These are phyloP conservation scores for Colletotrichum spaethianum DNA, from an alignment of 2,329 filamentous ascomycete genomes.

Conservation along the genomic window DNA sequence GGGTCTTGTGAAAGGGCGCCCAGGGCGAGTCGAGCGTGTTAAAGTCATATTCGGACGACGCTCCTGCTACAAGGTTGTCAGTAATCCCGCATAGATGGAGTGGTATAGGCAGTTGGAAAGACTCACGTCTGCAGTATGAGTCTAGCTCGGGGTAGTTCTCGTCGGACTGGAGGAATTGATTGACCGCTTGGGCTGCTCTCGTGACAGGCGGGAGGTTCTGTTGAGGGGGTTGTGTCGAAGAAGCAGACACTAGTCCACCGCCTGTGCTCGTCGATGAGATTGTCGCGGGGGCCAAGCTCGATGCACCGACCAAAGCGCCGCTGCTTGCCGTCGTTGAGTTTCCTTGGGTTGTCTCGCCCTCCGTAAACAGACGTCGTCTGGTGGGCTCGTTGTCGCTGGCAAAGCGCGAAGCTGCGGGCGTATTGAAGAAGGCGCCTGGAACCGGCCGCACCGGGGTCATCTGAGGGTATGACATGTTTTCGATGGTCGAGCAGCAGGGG, in stretches of 20 bases:
- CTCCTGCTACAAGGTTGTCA: slow-evolving; percentile 76
- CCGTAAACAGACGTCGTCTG: slow-evolving; percentile 66
- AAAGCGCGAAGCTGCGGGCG: slow-evolving; percentile 71
- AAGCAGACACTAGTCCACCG: slow-evolving; percentile 49
- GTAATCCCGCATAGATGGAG: slow-evolving; percentile 21
- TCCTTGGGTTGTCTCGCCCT: slow-evolving; percentile 40
- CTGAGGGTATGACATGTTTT: slow-evolving; percentile 69
- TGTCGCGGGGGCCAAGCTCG: slow-evolving; percentile 43
- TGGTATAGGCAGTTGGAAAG: not conserved
- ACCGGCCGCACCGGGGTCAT: slow-evolving; percentile 79
- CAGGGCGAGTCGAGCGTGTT: slow-evolving; percentile 77
- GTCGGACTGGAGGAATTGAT: slow-evolving; percentile 82
- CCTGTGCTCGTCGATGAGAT: slow-evolving; percentile 47
- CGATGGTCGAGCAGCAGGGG: slow-evolving; percentile 37
- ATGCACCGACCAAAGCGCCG: slow-evolving; percentile 24
- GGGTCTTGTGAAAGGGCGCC: slow-evolving; percentile 90
- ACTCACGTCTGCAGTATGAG: slow-evolving; percentile 88
- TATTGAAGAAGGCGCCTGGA: slow-evolving; percentile 83
- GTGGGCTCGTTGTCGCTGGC: slow-evolving; percentile 57
- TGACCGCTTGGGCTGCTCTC: slow-evolving; percentile 87
- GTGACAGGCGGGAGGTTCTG: slow-evolving; percentile 76
- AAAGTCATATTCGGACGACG: slow-evolving; percentile 92
- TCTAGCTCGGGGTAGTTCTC: slow-evolving; percentile 90
- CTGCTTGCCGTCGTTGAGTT: slow-evolving; percentile 21
- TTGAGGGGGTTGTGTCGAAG: slow-evolving; percentile 60